A percentile compares a stretch with the other conserved stretches of the same genome.
These are phyloP conservation scores for Stagonosporopsis vannaccii DNA, from an alignment of 2,329 filamentous ascomycete genomes.

Conservation along the genomic window DNA sequence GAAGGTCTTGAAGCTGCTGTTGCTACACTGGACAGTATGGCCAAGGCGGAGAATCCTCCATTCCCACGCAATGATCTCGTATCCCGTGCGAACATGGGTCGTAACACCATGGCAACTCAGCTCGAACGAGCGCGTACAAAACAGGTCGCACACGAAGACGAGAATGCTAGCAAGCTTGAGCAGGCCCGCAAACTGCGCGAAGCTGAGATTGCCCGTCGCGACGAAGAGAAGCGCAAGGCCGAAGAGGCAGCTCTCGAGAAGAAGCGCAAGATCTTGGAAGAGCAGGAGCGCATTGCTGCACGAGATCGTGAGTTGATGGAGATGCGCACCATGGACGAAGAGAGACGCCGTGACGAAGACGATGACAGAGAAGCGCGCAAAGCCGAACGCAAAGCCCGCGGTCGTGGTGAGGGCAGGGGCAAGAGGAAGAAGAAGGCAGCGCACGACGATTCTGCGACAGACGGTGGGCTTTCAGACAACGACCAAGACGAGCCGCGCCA, in stretches of 20 bases:
- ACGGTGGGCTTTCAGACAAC: slow-evolving; percentile 43
- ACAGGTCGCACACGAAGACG: slow-evolving; percentile 90
- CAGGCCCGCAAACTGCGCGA: slow-evolving; percentile 82
- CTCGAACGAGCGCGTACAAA: slow-evolving; percentile 83
- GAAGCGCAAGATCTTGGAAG: slow-evolving; percentile 82
- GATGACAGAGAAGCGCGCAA: slow-evolving; percentile 86
- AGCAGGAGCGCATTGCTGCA: slow-evolving; percentile 81
- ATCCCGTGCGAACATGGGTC: slow-evolving; percentile 95
- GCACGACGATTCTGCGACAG: slow-evolving; percentile 54
- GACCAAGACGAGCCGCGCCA: slow-evolving; percentile 49
- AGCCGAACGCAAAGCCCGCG: slow-evolving; percentile 61
- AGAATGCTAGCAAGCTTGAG: slow-evolving; percentile 86
- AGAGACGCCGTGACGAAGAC: slow-evolving; percentile 63
- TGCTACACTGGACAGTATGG: slow-evolving; percentile 67
- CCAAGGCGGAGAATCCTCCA: slow-evolving; percentile 71
- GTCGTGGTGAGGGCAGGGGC: slow-evolving; percentile 47
- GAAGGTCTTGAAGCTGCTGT: slow-evolving; percentile 87
- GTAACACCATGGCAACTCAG: slow-evolving; percentile 92
- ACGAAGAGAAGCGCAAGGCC: slow-evolving; percentile 74
- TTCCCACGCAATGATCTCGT: slow-evolving; percentile 92
- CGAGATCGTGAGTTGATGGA: slow-evolving; percentile 75
- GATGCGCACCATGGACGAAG: slow-evolving; percentile 74
- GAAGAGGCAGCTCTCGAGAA: slow-evolving; percentile 75
- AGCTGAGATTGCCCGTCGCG: slow-evolving; percentile 77
- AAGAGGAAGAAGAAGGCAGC: slow-evolving; percentile 69